Percentiles rank a stretch among this genome's conserved stretches.
Conservation (phyloP, 164 flowering plant species). For the Sedum album region DNA sequence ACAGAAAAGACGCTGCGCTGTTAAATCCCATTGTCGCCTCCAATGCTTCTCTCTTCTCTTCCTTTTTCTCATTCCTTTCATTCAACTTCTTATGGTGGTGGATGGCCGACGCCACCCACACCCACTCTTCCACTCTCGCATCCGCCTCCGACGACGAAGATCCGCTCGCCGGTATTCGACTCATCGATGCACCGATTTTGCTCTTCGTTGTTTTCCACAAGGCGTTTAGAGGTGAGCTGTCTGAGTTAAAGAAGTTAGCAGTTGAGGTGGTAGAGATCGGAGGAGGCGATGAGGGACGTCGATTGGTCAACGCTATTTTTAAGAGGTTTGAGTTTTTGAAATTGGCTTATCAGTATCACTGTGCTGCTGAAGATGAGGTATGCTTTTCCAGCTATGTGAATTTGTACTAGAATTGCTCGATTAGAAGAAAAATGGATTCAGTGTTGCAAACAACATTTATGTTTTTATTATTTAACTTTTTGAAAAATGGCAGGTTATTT, state of each 20-base stretch:
- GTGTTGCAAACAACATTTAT: no score
- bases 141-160: background rate
- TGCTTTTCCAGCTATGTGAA: no score
- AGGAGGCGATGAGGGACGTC: constrained; percentile 9
- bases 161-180: constrained; percentile 14
- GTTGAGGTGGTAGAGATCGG: constrained; percentile 20
- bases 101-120: constrained; percentile 2
- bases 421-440: background rate
- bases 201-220: constrained; percentile 55
- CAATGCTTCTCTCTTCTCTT: background rate
- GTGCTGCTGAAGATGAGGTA: constrained; percentile 81
- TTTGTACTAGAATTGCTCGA: no score
- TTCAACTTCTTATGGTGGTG: background rate
- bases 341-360: constrained; percentile 52
- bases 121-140: no score
- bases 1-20: background rate
- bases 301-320: constrained; percentile 22
- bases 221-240: constrained; percentile 54
- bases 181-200: constrained; percentile 57
- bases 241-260: constrained; percentile 27
- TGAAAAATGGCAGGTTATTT: constrained; percentile 74
- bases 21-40: constrained; percentile 7
- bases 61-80: background rate
- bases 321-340: constrained; percentile 48
- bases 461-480: no score